phyloP scores from a whole-genome alignment of 2,329 filamentous ascomycete species.

The Epichloe sp. region DNA sequence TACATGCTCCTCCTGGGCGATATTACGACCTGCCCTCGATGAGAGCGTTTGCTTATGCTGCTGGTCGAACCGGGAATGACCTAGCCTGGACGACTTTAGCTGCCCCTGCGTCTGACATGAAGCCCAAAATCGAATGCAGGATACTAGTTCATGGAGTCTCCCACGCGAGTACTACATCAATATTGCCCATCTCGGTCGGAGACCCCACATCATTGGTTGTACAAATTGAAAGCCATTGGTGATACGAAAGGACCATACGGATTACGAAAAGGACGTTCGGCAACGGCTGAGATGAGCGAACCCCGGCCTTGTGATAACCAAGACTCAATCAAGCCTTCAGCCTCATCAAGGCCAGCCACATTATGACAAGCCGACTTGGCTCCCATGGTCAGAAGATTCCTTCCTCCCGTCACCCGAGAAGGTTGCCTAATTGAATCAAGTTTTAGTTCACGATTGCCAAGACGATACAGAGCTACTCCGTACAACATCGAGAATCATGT shows the following conservation, averaged over 20 bases:
- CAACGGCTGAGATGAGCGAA: neutral
- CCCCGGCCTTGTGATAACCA: neutral
- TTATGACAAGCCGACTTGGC: neutral
- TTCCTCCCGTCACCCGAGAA: too few relatives aligned
- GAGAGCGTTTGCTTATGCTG: neutral
- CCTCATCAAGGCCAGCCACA: too few relatives aligned
- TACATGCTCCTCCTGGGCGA: neutral
- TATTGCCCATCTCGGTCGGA: neutral
- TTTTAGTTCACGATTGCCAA: too few relatives aligned
- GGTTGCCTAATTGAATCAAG: too few relatives aligned
- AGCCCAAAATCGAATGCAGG: neutral
- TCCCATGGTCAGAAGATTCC: neutral
- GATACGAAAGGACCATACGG: neutral
- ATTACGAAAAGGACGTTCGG: too few relatives aligned
- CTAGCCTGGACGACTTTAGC: neutral
- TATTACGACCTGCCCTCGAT: neutral
- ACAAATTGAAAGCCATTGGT: neutral
- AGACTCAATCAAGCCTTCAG: neutral
- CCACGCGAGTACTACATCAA: neutral
- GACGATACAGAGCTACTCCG: too few relatives aligned
- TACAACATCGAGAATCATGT: too few relatives aligned
- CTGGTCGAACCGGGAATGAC: neutral
- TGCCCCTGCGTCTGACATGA: neutral
- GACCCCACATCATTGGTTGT: neutral
- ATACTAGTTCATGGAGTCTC: too few relatives aligned